Evolutionary conservation across 2,329 filamentous ascomycete species (phyloP).

Genomic region (Trichoderma aggressivum): DNA sequence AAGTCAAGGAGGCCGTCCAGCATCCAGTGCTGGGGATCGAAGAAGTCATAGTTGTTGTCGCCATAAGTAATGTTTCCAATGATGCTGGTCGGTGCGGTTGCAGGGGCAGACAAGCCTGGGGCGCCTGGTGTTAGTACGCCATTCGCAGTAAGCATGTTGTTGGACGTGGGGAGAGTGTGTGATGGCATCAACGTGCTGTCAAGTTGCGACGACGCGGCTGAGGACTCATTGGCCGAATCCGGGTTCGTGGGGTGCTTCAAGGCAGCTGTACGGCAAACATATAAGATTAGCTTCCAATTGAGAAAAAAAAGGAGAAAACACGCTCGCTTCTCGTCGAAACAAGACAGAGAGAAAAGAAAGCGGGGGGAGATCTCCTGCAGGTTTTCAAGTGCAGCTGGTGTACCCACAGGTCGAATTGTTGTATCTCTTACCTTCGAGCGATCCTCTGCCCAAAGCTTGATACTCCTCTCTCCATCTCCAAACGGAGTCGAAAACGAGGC

Average conservation of each 20-base stretch:
- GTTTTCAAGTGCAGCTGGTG: slow-evolving; percentile 18
- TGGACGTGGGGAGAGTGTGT: slow-evolving; percentile 39
- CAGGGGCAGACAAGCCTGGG: slow-evolving; percentile 41
- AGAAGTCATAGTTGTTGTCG: slow-evolving; percentile 77
- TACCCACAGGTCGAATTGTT: slow-evolving; percentile 17
- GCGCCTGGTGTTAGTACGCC: slow-evolving; percentile 52
- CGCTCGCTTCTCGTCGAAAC: not conserved
- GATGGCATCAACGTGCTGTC: slow-evolving; percentile 56
- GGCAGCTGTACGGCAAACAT: slow-evolving; percentile 41
- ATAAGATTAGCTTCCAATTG: slow-evolving; percentile 28
- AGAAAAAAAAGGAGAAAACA: not conserved
- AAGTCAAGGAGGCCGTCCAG: slow-evolving; percentile 81
- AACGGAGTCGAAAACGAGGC: slow-evolving; percentile 77
- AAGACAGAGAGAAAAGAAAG: slow-evolving; percentile 25
- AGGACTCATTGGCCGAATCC: slow-evolving; percentile 72
- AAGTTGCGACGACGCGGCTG: slow-evolving; percentile 63
- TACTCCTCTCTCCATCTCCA: slow-evolving; percentile 84
- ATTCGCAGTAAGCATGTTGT: slow-evolving; percentile 46
- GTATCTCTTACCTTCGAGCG: slow-evolving; percentile 62
- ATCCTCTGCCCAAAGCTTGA: slow-evolving; percentile 66
- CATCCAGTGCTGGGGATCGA: slow-evolving; percentile 92
- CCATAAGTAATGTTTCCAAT: slow-evolving; percentile 55
- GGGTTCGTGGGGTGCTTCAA: slow-evolving; percentile 85
- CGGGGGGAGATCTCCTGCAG: not conserved
- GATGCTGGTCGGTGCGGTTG: slow-evolving; percentile 43